Base-by-base conservation (phyloP, 148 eudicot genomes). In the Beta vulgaris region DNA sequence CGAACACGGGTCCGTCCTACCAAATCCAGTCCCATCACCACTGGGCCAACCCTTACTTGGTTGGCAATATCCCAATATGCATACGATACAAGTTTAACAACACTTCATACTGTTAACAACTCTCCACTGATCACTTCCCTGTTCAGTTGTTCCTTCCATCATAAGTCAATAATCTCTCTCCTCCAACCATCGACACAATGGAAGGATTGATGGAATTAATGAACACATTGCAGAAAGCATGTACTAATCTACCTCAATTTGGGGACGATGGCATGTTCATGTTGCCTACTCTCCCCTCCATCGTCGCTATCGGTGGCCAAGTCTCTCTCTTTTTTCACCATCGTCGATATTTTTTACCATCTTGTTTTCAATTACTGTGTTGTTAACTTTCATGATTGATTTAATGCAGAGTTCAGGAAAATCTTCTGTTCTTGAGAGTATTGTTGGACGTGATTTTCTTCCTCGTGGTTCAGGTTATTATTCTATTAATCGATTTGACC, bases 391-490 rank as follows among this genome's bases (percentile, higher is more conserved):
- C 46, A 36, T 15, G n/a, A 37, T 36, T 13, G 23, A 34, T n/a
- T 14, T 29, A 49, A 19, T 51, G 77, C 68, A 91, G 96, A 91
- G 96, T 71, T 87, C 96, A 8, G 96, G 96, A 10, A 91, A 91
- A 79, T 89, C 96, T 18, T 91, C 96, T 16, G 96, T 89, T 82
- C 79, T 91, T 71, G 96, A 91, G 82, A 86, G 93, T 72, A 80
- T 91, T 31, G 93, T 91, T 10, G 96, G 93, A n/a, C 86, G 87
- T 59, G 96, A 91, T 79, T 91, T 91, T 78, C 85, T 91, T n/a
- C 96, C 96, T 18, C 85, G 96, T 37, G 96, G 96, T 78, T 83
- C 91, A 73, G 96, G 96, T 91, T 44, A n/a, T n/a, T n/a, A n/a
- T n/a, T n/a, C n/a, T n/a, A n/a, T n/a, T n/a, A n/a, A n/a, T n/a